Conservation (phyloP, 768 basidiomycete genomes). For the Suillus weaverae region DNA sequence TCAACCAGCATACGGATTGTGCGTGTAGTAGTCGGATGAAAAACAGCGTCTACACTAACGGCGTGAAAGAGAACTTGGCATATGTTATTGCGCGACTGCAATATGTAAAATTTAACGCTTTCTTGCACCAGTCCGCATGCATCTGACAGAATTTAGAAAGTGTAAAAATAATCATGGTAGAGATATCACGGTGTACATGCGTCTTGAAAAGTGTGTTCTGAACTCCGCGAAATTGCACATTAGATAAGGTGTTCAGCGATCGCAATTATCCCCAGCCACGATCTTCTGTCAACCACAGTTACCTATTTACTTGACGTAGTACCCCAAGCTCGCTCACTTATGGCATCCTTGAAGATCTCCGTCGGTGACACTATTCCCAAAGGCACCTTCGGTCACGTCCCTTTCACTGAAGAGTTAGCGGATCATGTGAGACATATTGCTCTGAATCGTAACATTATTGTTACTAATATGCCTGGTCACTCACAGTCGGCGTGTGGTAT, state of each 20-base stretch:
- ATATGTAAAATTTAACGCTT: background rate
- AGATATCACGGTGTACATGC: too few species aligned
- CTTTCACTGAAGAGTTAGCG: conserved; percentile 63
- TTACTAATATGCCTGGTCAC: conserved; percentile 4
- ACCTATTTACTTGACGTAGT: background rate
- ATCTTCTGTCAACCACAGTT: background rate
- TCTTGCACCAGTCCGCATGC: background rate
- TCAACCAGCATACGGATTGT: background rate
- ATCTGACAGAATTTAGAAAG: too few species aligned
- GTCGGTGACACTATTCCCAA: conserved; percentile 54
- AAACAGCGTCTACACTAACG: background rate
- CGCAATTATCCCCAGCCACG: background rate
- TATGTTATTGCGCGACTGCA: background rate
- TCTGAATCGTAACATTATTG: background rate
- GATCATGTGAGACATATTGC: conserved; percentile 44
- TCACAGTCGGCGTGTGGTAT: conserved; percentile 59
- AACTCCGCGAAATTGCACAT: background rate
- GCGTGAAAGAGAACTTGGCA: too few species aligned
- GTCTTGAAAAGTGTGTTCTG: too few species aligned
- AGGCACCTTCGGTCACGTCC: conserved; percentile 51
- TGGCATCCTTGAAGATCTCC: conserved; percentile 39
- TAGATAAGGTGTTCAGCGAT: background rate
- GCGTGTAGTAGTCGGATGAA: background rate
- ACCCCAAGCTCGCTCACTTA: background rate
- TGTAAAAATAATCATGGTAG: too few species aligned